Percentiles rank a stretch among this genome's conserved stretches.
Conservation (phyloP, 2,329 filamentous ascomycete species). For the Xylariaceae sp. region DNA sequence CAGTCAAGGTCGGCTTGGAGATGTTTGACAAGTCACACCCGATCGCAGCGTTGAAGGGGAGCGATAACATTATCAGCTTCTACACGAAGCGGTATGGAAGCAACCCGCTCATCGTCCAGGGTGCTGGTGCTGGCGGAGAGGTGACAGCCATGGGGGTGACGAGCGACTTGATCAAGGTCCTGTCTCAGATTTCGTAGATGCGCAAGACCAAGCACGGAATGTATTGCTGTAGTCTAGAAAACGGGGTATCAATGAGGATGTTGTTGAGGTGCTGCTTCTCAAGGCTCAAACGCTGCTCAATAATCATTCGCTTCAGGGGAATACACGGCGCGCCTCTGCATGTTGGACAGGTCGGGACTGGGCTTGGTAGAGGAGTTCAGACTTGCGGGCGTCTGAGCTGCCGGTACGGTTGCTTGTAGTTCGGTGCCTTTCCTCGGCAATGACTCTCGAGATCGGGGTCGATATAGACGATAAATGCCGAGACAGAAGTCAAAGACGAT, state of each 20-base stretch:
- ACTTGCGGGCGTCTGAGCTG: background rate
- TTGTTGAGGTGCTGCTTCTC: no score
- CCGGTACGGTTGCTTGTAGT: constrained; percentile 6
- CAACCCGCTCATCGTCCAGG: constrained; percentile 90
- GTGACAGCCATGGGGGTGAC: constrained; percentile 98
- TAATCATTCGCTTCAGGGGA: constrained; percentile 7
- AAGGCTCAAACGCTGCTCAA: constrained; percentile 2
- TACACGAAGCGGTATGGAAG: constrained; percentile 90
- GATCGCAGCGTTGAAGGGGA: constrained; percentile 91
- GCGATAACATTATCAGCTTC: constrained; percentile 98
- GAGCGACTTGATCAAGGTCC: constrained; percentile 83
- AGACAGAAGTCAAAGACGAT: constrained; percentile 44
- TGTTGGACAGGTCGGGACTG: constrained; percentile 2
- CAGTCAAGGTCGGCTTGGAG: constrained; percentile 87
- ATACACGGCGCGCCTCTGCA: constrained; percentile 12
- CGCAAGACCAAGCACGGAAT: constrained; percentile 7
- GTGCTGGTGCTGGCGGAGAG: constrained; percentile 86
- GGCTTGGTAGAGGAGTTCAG: constrained; percentile 5
- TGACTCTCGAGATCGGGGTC: constrained; percentile 14
- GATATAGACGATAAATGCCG: constrained; percentile 43
- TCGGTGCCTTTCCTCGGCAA: constrained; percentile 11
- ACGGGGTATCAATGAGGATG: constrained; percentile 6
- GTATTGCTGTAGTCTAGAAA: no score
- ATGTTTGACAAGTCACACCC: constrained; percentile 82
- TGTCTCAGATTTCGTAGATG: constrained; percentile 57